Evolutionary conservation across 352 stramenopile species (phyloP).

Genomic region (Pythium pyrilobum): DNA sequence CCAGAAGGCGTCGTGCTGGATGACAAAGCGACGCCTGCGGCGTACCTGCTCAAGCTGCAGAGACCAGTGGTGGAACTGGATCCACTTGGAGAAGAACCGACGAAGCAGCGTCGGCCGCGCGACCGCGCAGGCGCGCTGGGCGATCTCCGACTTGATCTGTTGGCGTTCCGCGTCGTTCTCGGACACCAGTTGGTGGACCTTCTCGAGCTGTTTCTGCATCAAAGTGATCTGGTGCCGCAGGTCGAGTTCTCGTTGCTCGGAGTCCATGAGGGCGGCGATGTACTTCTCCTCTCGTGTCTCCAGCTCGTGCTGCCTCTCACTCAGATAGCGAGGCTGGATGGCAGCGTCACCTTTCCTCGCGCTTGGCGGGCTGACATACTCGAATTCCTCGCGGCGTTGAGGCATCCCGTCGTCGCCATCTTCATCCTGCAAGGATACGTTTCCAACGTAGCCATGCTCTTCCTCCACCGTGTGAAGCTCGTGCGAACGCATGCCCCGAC

Average conservation of each 20-base stretch:
- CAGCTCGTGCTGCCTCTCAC: constrained; percentile 38
- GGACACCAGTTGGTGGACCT: constrained; percentile 33
- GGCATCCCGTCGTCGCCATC: neutral
- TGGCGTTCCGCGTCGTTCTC: constrained; percentile 41
- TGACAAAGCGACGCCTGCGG: constrained; percentile 38
- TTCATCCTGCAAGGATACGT: neutral
- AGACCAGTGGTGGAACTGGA: constrained; percentile 45
- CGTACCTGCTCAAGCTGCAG: constrained; percentile 41
- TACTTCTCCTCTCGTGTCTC: constrained; percentile 70
- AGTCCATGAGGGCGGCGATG: constrained; percentile 70
- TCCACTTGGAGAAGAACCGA: constrained; percentile 58
- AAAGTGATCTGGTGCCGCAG: constrained; percentile 41
- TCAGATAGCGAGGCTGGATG: constrained; percentile 4
- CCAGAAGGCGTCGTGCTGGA: constrained; percentile 64
- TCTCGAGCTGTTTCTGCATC: constrained; percentile 39
- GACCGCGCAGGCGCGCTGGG: constrained; percentile 30
- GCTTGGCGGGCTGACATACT: too few species aligned
- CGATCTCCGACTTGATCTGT: constrained; percentile 53
- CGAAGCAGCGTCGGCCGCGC: constrained; percentile 47
- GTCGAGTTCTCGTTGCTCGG: constrained; percentile 67
- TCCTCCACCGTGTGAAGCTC: constrained; percentile 3
- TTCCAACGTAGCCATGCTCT: neutral
- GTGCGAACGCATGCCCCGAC: neutral
- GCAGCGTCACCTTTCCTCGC: too few species aligned
- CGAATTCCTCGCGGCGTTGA: neutral